Evolutionary conservation across 768 basidiomycete species (phyloP).

Genomic region (Pleurotus citrinopileatus): DNA sequence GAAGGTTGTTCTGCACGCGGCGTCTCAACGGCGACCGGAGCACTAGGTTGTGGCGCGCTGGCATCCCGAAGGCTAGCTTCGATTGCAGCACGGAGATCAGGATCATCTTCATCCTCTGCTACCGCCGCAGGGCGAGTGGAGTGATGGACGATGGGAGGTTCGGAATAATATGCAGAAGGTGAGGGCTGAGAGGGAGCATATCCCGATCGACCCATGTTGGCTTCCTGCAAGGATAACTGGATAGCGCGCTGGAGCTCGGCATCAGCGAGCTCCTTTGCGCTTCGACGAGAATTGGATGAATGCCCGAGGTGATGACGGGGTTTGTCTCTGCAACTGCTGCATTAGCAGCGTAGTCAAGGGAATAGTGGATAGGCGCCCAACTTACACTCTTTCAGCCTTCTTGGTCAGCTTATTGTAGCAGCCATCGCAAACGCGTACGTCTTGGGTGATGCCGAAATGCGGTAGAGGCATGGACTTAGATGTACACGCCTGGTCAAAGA

Average conservation of each 20-base stretch:
- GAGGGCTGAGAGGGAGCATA: slow-evolving; percentile 66
- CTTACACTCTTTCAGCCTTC: slow-evolving; percentile 59
- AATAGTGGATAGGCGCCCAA: slow-evolving; percentile 9
- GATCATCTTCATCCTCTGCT: slow-evolving; percentile 77
- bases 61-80: slow-evolving; percentile 92
- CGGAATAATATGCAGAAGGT: slow-evolving; percentile 58
- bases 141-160: slow-evolving; percentile 68
- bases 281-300: slow-evolving; percentile 52
- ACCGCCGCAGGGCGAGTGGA: slow-evolving; percentile 36
- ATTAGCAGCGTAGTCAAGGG: neutral
- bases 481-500: slow-evolving; percentile 94
- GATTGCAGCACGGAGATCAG: slow-evolving; percentile 89
- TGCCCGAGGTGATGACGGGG: slow-evolving; percentile 39
- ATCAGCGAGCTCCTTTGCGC: slow-evolving; percentile 66
- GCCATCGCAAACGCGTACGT: slow-evolving; percentile 91
- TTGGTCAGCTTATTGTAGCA: slow-evolving; percentile 78
- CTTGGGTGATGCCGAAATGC: slow-evolving; percentile 89
- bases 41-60: slow-evolving; percentile 73
- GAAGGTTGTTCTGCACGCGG: slow-evolving; percentile 42
- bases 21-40: slow-evolving; percentile 61
- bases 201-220: slow-evolving; percentile 53
- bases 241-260: slow-evolving; percentile 93
- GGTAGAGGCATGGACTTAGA: slow-evolving; percentile 82
- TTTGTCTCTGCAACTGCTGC: slow-evolving; percentile 32
- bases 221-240: slow-evolving; percentile 82